phyloP scores from a whole-genome alignment of 148 eudicot species.

The Rhododendron vialii region DNA sequence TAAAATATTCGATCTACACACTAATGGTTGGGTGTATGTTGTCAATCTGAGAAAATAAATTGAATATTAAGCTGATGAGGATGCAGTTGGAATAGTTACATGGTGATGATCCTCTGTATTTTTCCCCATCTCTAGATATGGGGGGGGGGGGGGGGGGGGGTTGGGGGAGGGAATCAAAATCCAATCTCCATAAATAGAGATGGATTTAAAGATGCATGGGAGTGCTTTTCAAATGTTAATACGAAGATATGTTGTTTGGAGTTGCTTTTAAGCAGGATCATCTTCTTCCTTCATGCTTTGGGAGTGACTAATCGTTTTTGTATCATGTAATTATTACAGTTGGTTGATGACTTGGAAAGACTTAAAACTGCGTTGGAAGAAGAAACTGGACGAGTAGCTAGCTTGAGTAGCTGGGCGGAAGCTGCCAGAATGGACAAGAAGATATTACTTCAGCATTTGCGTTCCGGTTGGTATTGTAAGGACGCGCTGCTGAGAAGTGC shows the following conservation, averaged over 20 bases:
- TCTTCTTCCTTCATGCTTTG: not conserved
- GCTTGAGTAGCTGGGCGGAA: conserved; percentile 73
- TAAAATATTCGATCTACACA: not conserved
- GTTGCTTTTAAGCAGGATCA: not conserved
- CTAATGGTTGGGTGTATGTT: not conserved
- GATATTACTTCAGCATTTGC: conserved; percentile 47
- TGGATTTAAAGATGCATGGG: not conserved
- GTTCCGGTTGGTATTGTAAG: conserved; percentile 75
- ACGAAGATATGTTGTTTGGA: not conserved
- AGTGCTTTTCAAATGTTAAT: not conserved
- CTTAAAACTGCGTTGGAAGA: conserved; percentile 51
- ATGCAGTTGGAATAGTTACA: not conserved
- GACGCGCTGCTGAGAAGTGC: conserved; percentile 74
- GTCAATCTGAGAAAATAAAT: not conserved
- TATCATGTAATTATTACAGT: conserved; percentile 34
- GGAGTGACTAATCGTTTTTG: conserved; percentile 6
- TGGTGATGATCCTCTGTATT: not conserved
- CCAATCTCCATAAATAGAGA: not conserved
- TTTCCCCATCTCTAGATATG: not conserved
- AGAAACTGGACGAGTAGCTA: conserved; percentile 55
- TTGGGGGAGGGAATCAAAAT: not conserved
- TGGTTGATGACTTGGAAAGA: conserved; percentile 70
- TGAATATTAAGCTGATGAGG: not conserved
- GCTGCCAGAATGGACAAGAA: conserved; percentile 72
- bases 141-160: not conserved